A percentile compares a stretch with the other conserved stretches of the same genome.
These are phyloP conservation scores for Rhizopus arrhizus DNA, from an alignment of 371 early-diverging fungal genomes.

Conservation along the genomic window DNA sequence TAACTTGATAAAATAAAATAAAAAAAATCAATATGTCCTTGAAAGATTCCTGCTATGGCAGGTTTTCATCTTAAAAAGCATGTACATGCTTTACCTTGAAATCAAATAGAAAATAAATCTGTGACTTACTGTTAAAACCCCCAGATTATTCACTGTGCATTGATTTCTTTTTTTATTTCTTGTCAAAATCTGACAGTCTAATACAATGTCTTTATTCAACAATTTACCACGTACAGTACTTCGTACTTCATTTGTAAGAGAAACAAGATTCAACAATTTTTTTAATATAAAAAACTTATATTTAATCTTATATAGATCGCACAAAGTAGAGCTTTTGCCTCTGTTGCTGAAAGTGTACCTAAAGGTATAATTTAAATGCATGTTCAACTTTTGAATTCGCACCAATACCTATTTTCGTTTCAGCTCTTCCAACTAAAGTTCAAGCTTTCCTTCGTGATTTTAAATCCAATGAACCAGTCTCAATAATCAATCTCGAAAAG, in stretches of 20 bases:
- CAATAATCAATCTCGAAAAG: conserved; percentile 74
- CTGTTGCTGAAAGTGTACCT: conserved; percentile 27
- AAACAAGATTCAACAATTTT: not conserved
- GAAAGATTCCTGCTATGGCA: too few relatives aligned
- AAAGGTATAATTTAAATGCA: conserved; percentile 15
- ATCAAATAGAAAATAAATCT: too few relatives aligned
- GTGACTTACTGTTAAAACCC: conserved; percentile 9
- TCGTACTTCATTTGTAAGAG: conserved; percentile 1
- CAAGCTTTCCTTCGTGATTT: conserved; percentile 89
- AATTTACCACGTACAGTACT: not conserved
- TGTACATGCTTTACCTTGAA: too few relatives aligned
- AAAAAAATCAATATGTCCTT: too few relatives aligned
- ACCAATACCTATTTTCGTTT: not conserved
- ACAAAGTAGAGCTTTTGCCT: conserved; percentile 32
- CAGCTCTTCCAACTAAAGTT: conserved; percentile 40
- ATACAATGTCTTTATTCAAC: conserved; percentile 10
- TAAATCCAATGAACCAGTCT: conserved; percentile 71
- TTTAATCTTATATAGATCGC: not conserved
- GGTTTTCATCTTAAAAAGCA: too few relatives aligned
- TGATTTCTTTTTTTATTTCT: not conserved
- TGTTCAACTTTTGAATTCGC: not conserved
- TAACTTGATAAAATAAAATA: too few relatives aligned
- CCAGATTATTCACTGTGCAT: conserved; percentile 3
- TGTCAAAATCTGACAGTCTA: conserved; percentile 2
- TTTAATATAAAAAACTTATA: not conserved